Evolutionary conservation across 129 eudicot species (phyloP).

Genomic region (Flaveria robusta): DNA sequence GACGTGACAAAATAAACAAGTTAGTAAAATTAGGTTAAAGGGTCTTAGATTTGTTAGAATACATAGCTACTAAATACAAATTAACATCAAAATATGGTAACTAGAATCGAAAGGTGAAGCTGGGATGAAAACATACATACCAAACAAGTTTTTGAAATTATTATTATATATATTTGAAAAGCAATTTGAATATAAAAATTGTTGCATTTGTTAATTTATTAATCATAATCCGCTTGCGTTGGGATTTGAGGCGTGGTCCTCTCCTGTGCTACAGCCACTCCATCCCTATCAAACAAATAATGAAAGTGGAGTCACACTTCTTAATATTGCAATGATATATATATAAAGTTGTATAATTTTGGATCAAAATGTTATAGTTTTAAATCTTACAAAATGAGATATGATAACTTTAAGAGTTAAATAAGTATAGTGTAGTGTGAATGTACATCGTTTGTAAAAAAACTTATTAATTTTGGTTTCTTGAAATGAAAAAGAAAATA

Average conservation of each 20-base stretch:
- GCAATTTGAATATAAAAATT: neutral
- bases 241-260: constrained; percentile 29
- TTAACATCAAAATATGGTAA: neutral
- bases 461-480: neutral
- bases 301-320: neutral
- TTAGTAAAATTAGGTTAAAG: neutral
- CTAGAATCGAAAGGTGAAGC: neutral
- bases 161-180: no score
- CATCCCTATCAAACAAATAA: constrained; percentile 13
- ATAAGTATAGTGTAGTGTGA: no score
- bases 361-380: no score
- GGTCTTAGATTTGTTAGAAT: neutral
- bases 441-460: no score
- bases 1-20: neutral
- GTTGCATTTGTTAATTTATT: neutral
- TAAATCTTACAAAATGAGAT: no score
- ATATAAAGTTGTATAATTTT: no score
- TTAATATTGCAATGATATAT: neutral
- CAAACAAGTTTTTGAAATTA: no score
- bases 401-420: no score
- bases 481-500: no score
- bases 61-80: neutral
- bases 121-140: no score
- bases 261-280: neutral
- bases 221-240: constrained; percentile 12